Evolutionary conservation across 441 rosid genomes (phyloP), one percentile per base, ranked within the genome.

Genomic region (Theobroma grandiflorum): DNA sequence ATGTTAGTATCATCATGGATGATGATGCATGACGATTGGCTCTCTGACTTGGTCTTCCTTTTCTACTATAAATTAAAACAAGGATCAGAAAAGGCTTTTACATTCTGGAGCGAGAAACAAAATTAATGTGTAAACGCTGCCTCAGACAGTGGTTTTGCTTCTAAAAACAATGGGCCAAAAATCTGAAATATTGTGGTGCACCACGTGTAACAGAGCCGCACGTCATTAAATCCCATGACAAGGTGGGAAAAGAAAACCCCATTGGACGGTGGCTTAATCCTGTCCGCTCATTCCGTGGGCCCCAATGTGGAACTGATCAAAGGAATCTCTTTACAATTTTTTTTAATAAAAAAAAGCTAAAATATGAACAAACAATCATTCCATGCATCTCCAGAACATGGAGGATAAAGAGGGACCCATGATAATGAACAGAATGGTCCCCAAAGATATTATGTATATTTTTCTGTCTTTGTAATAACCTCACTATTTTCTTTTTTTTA

Each of bases 151-250:
- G 31, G 65, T 18, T 64, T 63, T 26, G 8, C 4, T 2, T 6
- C 12, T 49, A 43, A 59, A 77, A 71, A 80, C 82, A 45, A 74
- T 74, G 82, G 74, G 82, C 78, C 74, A 61, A 78, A 14, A 3
- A 45, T n/a, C 2, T 40, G 31, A 26, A 26, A 22, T 58, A 20
- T 26, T 1, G 15, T 2, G 45, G 33, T 2, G 62, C 63, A 14
- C 66, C 78, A 64, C 55, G 65, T 67, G 38, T 72, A 8, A 10
- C 18, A 42, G 52, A 57, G 26, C 57, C 26, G 40, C 20, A 20
- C 40, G 35, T 8, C 76, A 33, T 74, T 35, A 58, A 64, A 59
- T 38, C 78, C 16, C 61, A 33, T 12, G 35, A 49, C 31, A 26
- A 26, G 31, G 31, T 26, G 31, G 31, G 31, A 1, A 26, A 26